Conservation (phyloP, 73 alveolate species). For the Paramecium caudatum region DNA sequence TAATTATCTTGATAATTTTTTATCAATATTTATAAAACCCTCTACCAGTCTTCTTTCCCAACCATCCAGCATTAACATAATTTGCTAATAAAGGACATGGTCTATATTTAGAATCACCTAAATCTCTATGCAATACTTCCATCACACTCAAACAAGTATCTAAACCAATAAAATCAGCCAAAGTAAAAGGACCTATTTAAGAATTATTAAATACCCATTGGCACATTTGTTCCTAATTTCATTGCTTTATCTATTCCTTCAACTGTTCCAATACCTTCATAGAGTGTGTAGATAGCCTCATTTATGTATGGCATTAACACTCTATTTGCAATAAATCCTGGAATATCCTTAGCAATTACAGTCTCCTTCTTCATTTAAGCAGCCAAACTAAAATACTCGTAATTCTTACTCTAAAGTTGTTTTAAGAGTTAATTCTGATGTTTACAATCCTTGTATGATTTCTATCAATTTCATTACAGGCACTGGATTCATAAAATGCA, state of each 20-base stretch:
- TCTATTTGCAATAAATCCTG: conserved; percentile 97
- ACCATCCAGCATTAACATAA: conserved; percentile 94
- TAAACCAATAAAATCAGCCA: conserved; percentile 97
- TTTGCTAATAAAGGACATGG: conserved; percentile 96
- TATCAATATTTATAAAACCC: conserved; percentile 96
- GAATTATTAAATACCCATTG: conserved; percentile 85
- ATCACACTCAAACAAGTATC: conserved; percentile 85
- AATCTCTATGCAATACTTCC: conserved; percentile 91
- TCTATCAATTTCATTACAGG: conserved; percentile 98
- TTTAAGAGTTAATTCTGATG: conserved; percentile 87
- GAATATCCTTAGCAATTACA: conserved; percentile 86
- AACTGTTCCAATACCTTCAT: conserved; percentile 93
- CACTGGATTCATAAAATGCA: conserved; percentile 99
- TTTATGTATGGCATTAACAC: conserved; percentile 96
- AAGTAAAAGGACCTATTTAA: conserved; percentile 89
- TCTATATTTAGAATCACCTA: conserved; percentile 95
- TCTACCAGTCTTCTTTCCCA: conserved; percentile 95
- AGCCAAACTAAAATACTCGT: conserved; percentile 71
- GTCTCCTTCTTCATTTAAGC: conserved; percentile 87
- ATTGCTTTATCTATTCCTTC: conserved; percentile 96
- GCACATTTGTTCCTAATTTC: conserved; percentile 98
- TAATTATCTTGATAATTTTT: no score
- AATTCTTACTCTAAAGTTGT: conserved; percentile 79
- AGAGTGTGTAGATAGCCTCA: conserved; percentile 92
- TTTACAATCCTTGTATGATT: conserved; percentile 92